Evolutionary conservation across 1,284 basidiomycete genomes (phyloP), one percentile per base, ranked within the genome.

Genomic region (Cryptococcus sp.): DNA sequence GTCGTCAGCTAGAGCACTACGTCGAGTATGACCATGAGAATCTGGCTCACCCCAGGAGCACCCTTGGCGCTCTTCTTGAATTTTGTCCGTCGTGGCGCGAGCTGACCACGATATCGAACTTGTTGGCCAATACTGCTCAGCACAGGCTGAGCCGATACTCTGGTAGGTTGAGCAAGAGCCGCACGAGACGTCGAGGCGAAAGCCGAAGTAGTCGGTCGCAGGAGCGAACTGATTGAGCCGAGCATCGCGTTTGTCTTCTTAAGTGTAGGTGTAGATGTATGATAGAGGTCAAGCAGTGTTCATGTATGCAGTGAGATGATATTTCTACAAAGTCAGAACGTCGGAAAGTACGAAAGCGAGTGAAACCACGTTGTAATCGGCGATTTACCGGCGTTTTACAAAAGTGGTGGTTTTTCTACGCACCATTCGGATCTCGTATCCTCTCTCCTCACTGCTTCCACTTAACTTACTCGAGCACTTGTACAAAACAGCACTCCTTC

Each of bases 61-160:
- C 60, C 60, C 77, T 96, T 96, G 78, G 93, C 91, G 37, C 89
- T 83, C 76, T 91, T 93, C 68, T 89, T 81, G 75, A 89, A 88
- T 74, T 91, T 88, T 54, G 91, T 86, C 55, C 87, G 82, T 50
- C 86, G 84, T 3, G 93, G 93, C 0, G 91, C 91, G 13, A 97
- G 85, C 67, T 90, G 85, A 38, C 81, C 78, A 16, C 82, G 80
- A 65, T 73, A 76, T 26, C 82, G 73, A 23, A 79, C 74, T 47
- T 78, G 78, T 16, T 62, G 57, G 2, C 55, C 40, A 23, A 41
- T 15, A 40, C 17, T 39, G 19, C 16, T 22, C 13, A 20, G 51
- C 39, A 39, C 56, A 41, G 26, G 52, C 23, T 43, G 57, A 2
- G 41, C 22, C 50, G 59, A 44, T 41, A 41, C 26, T 43, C 38